These are phyloP conservation scores for Bacterosira constricta DNA, from an alignment of 108 stramenopile species.

Conservation along the genomic window DNA sequence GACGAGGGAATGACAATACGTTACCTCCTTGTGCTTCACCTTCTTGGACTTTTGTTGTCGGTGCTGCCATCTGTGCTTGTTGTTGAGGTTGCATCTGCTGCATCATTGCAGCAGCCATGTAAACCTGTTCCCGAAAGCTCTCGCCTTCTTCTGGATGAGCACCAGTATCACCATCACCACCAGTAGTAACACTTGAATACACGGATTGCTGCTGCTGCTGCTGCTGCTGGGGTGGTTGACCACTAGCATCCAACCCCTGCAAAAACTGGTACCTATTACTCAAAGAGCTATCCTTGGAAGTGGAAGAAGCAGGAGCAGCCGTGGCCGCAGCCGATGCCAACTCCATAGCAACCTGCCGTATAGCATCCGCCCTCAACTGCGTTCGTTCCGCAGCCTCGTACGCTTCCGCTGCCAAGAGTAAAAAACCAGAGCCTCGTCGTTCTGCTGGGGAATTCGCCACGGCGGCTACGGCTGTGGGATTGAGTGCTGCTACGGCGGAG, in stretches of 20 bases:
- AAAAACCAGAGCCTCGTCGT: slow-evolving; percentile 40
- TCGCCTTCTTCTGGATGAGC: background rate
- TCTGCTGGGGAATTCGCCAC: background rate
- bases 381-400: slow-evolving; percentile 30
- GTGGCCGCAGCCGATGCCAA: background rate
- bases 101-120: slow-evolving; percentile 28
- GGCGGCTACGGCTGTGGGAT: background rate
- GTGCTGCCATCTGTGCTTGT: background rate
- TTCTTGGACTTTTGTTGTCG: background rate
- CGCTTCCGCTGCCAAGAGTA: slow-evolving; percentile 38
- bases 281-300: too few species aligned
- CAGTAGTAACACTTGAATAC: too few species aligned
- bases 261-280: too few species aligned
- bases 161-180: too few species aligned
- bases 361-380: slow-evolving; percentile 33
- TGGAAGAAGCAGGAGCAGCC: too few species aligned
- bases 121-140: slow-evolving; percentile 15
- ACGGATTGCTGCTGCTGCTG: background rate
- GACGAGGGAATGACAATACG: too few species aligned
- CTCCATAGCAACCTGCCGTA: slow-evolving; percentile 39
- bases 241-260: too few species aligned
- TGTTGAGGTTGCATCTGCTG: background rate
- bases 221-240: background rate
- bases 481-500: background rate
- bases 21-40: too few species aligned